Evolutionary conservation across 202 grass and related monocot species (phyloP), one percentile per base, ranked within the genome.

Genomic region (Alloteropsis angusta): DNA sequence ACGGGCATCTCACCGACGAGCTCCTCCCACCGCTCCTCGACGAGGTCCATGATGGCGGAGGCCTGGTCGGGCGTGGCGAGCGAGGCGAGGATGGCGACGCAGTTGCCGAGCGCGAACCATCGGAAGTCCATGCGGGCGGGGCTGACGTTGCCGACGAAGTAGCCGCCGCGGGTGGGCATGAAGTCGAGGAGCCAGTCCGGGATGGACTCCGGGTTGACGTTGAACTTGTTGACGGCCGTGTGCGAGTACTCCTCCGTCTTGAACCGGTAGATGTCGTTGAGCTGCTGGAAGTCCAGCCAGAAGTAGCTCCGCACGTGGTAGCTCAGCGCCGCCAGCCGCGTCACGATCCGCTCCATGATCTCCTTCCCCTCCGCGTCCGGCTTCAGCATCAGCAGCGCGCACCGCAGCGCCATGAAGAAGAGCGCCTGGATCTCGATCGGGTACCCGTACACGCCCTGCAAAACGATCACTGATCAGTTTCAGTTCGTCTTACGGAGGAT

Each of bases 181-280:
- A 97, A 97, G 73, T 97, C 94, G 19, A 97, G 80, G 54, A 97
- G 61, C 94, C 94, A 97, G 75, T 97, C 90, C 58, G 93, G 93
- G 86, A 97, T 93, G 53, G 93, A 93, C 58, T 97, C 93, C 18
- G 93, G 93, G 82, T 91, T 97, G 76, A 97, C 90, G 66, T 97
- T 97, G 86, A 97, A 97, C 78, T 97, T 97, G 87, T 97, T 97
- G 22, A 97, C 88, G 48, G 94, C 91, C 15, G 94, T 97, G 88
- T 97, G 94, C 14, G 94, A 97, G 83, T 97, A 97, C 80, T 97
- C 94, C 82, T 97, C 94, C 34, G 91, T 97, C 71, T 90, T 93
- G 86, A 73, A 97, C 23, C 88, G 75, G 79, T 97, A 93, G 36
- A 97, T 88, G 69, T 70, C 89, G 72, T 97, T 97, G 34, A 97